A percentile compares a stretch with the other conserved stretches of the same genome.
Evolutionary conservation across 2,329 filamentous ascomycete species (phyloP).

Genomic region (Trichocomaceae sp.): DNA sequence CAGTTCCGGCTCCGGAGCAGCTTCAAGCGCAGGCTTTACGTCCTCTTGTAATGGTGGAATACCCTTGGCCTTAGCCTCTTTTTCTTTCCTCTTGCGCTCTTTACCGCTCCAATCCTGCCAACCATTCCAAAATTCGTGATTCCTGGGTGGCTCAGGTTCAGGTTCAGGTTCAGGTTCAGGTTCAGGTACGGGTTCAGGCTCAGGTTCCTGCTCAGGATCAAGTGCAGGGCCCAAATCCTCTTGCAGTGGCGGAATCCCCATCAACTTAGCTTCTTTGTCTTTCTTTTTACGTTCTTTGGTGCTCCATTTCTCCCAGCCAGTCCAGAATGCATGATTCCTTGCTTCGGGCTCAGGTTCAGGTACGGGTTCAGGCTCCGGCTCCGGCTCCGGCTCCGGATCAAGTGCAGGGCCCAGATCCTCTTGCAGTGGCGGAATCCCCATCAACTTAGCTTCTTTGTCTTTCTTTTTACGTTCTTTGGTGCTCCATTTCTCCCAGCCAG

Average conservation of each 20-base stretch:
- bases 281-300: constrained; percentile 18
- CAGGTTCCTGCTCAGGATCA: constrained; percentile 5
- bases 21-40: constrained; percentile 15
- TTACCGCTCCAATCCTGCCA: constrained; percentile 9
- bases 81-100: constrained; percentile 10
- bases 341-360: constrained; percentile 25
- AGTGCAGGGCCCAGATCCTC: constrained; percentile 1
- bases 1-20: background rate
- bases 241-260: constrained; percentile 17
- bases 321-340: constrained; percentile 13
- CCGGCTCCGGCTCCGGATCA: constrained; percentile 5
- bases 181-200: background rate
- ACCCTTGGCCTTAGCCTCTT: constrained; percentile 10
- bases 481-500: constrained; percentile 14
- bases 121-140: constrained; percentile 15
- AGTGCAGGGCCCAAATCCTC: constrained; percentile 1
- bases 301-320: constrained; percentile 14
- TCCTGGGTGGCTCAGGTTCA: constrained; percentile 19
- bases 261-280: constrained; percentile 37
- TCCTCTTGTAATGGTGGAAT: constrained; percentile 10
- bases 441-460: constrained; percentile 37
- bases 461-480: constrained; percentile 18
- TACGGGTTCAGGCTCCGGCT: constrained; percentile 14
- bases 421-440: constrained; percentile 17
- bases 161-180: constrained; percentile 7